Conservation (phyloP, 805 yeast species). For the Candida jianshihensis region DNA sequence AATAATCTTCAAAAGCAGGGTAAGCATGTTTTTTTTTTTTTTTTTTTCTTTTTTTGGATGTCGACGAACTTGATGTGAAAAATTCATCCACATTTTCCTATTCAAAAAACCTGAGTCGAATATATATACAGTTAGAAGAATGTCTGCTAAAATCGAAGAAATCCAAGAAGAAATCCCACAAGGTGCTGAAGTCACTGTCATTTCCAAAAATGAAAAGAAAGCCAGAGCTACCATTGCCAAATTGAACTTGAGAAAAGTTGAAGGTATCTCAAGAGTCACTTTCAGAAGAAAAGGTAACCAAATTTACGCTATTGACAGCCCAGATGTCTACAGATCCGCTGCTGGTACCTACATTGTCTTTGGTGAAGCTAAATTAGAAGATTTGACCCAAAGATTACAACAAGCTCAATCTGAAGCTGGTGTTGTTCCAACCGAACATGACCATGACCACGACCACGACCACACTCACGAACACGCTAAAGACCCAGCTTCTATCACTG, state of each 20-base stretch:
- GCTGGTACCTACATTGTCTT: constrained; percentile 92
- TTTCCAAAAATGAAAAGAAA: constrained; percentile 90
- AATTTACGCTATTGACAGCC: constrained; percentile 84
- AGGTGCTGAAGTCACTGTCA: constrained; percentile 75
- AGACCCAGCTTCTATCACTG: constrained; percentile 74
- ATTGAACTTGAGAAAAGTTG: constrained; percentile 82
- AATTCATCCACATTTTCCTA: constrained; percentile 4
- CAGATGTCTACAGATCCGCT: constrained; percentile 93
- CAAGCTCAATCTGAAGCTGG: constrained; percentile 54
- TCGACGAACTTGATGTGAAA: constrained; percentile 6
- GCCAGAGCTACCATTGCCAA: constrained; percentile 87
- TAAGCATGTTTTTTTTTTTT: too few relatives aligned
- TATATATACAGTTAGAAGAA: constrained; percentile 11
- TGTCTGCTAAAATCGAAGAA: constrained; percentile 29
- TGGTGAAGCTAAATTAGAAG: constrained; percentile 97
- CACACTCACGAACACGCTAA: constrained; percentile 43
- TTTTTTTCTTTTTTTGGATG: not conserved
- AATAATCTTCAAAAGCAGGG: not conserved
- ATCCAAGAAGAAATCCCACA: constrained; percentile 53
- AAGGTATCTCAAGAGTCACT: constrained; percentile 92
- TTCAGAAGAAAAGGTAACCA: constrained; percentile 90
- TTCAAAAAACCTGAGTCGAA: not conserved
- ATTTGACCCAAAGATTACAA: constrained; percentile 80
- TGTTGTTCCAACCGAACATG: constrained; percentile 43
- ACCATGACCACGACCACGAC: constrained; percentile 49